A percentile compares a stretch with the other conserved stretches of the same genome.
Conservation (phyloP, 331 rosid genomes). For the Saraca asoca region DNA sequence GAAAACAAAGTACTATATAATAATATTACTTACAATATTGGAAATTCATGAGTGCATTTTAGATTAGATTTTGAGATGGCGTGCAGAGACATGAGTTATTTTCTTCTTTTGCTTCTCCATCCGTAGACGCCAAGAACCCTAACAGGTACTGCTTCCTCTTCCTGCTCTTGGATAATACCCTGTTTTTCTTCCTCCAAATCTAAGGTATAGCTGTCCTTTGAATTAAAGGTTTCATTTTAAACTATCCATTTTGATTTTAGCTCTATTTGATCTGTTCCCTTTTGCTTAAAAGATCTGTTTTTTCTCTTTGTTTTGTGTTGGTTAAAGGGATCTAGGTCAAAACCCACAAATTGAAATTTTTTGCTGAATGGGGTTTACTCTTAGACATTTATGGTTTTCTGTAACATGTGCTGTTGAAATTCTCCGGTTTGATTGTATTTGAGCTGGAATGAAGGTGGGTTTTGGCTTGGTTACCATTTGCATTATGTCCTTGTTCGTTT, state of each 20-base stretch:
- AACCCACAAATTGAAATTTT: constrained; percentile 38
- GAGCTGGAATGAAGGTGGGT: constrained; percentile 35
- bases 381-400: constrained; percentile 34
- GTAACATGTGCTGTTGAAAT: constrained; percentile 23
- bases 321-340: constrained; percentile 37
- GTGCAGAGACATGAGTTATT: constrained; percentile 37
- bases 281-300: constrained; percentile 40
- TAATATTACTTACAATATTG: too few relatives aligned
- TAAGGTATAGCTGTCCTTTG: not conserved
- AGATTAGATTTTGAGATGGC: constrained; percentile 46
- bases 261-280: constrained; percentile 27
- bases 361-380: constrained; percentile 31
- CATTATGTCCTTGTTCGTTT: constrained; percentile 1
- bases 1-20: not conserved
- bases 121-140: constrained; percentile 51
- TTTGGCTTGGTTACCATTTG: not conserved
- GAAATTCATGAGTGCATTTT: constrained; percentile 26
- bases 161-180: constrained; percentile 17
- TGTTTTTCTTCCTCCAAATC: constrained; percentile 19
- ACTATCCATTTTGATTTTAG: constrained; percentile 18
- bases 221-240: not conserved
- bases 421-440: constrained; percentile 39
- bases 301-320: not conserved
- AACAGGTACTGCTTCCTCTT: constrained; percentile 43
- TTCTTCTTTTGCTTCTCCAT: constrained; percentile 36